These are phyloP conservation scores for Boletellus ananiceps DNA, from an alignment of 768 basidiomycete species.

Conservation along the genomic window DNA sequence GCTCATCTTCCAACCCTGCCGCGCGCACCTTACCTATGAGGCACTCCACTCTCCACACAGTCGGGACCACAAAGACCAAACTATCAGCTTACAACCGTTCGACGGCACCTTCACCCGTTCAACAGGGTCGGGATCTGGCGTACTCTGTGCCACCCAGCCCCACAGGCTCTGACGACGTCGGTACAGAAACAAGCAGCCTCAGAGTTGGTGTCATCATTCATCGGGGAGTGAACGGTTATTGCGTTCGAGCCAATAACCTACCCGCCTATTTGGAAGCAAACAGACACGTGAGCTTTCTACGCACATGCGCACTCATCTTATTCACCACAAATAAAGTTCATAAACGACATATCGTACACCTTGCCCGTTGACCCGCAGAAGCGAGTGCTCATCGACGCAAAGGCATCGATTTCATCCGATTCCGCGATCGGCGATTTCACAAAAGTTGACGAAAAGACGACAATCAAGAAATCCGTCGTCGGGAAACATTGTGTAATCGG, in stretches of 20 bases:
- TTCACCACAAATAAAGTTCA: slow-evolving; percentile 34
- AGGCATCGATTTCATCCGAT: slow-evolving; percentile 79
- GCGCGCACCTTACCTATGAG: slow-evolving; percentile 41
- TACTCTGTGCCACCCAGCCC: slow-evolving; percentile 46
- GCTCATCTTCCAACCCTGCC: slow-evolving; percentile 39
- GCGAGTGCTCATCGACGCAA: slow-evolving; percentile 68
- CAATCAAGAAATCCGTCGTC: slow-evolving; percentile 74
- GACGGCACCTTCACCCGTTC: slow-evolving; percentile 17
- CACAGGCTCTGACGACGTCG: slow-evolving; percentile 35
- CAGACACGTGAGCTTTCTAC: slow-evolving; percentile 51
- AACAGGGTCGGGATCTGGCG: slow-evolving; percentile 26
- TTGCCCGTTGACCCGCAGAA: slow-evolving; percentile 59
- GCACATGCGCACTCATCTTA: neutral
- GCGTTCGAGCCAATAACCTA: slow-evolving; percentile 73
- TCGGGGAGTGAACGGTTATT: slow-evolving; percentile 46
- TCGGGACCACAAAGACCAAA: slow-evolving; percentile 17
- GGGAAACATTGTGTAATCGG: slow-evolving; percentile 84
- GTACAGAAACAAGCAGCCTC: slow-evolving; percentile 41
- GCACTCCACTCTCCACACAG: slow-evolving; percentile 52
- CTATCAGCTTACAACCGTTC: slow-evolving; percentile 2
- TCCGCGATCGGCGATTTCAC: slow-evolving; percentile 81
- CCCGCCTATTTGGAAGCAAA: slow-evolving; percentile 77
- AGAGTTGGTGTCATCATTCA: slow-evolving; percentile 65
- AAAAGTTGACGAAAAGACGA: slow-evolving; percentile 72
- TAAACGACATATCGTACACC: slow-evolving; percentile 46